Base-by-base conservation (phyloP, 2,329 filamentous ascomycete genomes). In the Fusarium piperis region DNA sequence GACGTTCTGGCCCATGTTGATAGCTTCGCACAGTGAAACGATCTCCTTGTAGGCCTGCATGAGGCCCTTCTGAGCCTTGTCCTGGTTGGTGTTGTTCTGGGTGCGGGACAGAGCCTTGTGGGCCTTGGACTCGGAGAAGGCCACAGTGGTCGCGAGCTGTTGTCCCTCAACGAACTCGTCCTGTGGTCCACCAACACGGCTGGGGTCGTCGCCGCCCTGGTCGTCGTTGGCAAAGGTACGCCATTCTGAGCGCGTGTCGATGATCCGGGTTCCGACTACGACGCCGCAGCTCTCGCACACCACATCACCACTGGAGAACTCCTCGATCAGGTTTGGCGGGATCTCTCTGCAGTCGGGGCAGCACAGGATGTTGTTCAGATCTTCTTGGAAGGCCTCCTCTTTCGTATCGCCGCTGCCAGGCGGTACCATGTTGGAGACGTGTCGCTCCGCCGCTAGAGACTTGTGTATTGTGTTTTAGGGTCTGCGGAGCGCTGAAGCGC, bases 221-320 rank as follows among this genome's bases (percentile, higher is more conserved):
- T 99, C 97, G 79, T 99, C 96, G 80, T 98, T 98, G 79, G 95
- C 94, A 84, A 99, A 99, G 1, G 96, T 99, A 80, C 96, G 94
- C 96, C 96, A 99, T 84, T 99, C 96, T 53, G 94, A 97, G 70
- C 97, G 93, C 68, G 94, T 97, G 80, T 99, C 97, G 78, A 99
- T 95, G 80, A 96, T 94, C 73, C 94, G 92, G 78, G 95, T 93
- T 67, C 93, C 93, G 32, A 99, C 89, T 7, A 99, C 96, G 35
- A 98, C 87, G 38, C 96, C 96, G 78, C 96, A 99, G 68, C 92
- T 94, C 65, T 89, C 93, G 80, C 96, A 99, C 62, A 99, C 94
- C 80, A 97, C 93, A 81, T 99, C 96, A 72, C 94, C 94, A 36
- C 91, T 93, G 7, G 94, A 94, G 79, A 95, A 96, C 80, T 98